Evolutionary conservation across 495 filamentous ascomycete genomes (phyloP).

Genomic region (Aspergillus sclerotiicarbonarius): DNA sequence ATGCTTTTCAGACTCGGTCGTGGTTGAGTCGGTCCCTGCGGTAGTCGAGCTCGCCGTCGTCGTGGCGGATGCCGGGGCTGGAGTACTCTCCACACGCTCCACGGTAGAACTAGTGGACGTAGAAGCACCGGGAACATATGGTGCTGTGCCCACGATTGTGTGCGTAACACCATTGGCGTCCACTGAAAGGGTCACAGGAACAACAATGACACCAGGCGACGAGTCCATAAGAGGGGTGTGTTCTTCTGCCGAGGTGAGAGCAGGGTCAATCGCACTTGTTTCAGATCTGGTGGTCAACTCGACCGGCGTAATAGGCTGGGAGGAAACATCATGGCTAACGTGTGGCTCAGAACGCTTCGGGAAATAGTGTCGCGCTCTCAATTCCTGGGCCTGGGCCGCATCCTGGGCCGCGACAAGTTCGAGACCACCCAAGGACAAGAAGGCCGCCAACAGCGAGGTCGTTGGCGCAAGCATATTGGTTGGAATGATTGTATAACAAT

Average conservation of each 20-base stretch:
- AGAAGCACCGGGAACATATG: slow-evolving; percentile 6
- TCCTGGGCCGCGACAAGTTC: slow-evolving; percentile 33
- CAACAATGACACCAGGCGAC: slow-evolving; percentile 22
- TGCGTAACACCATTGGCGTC: slow-evolving; percentile 26
- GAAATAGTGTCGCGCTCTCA: slow-evolving; percentile 47
- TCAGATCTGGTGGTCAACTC: background rate
- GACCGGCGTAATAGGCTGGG: background rate
- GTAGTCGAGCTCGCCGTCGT: slow-evolving; percentile 5
- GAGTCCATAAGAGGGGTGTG: slow-evolving; percentile 17
- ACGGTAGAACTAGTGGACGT: slow-evolving; percentile 11
- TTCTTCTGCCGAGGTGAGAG: slow-evolving; percentile 7
- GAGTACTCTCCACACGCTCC: slow-evolving; percentile 10
- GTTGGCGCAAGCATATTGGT: slow-evolving; percentile 32
- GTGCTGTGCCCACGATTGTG: slow-evolving; percentile 21
- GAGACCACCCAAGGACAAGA: slow-evolving; percentile 36
- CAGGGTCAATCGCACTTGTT: background rate
- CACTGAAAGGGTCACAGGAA: slow-evolving; percentile 27
- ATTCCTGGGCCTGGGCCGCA: slow-evolving; percentile 33
- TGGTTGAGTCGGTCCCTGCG: background rate
- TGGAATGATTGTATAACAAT: slow-evolving; percentile 19
- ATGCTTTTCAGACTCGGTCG: background rate
- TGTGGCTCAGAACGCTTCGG: slow-evolving; percentile 46
- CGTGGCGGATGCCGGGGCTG: slow-evolving; percentile 7
- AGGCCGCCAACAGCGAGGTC: slow-evolving; percentile 31
- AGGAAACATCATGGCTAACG: slow-evolving; percentile 20